Evolutionary conservation across 2,329 filamentous ascomycete genomes (phyloP), one percentile per base, ranked within the genome.

Genomic region (Ceratocystis variospora): DNA sequence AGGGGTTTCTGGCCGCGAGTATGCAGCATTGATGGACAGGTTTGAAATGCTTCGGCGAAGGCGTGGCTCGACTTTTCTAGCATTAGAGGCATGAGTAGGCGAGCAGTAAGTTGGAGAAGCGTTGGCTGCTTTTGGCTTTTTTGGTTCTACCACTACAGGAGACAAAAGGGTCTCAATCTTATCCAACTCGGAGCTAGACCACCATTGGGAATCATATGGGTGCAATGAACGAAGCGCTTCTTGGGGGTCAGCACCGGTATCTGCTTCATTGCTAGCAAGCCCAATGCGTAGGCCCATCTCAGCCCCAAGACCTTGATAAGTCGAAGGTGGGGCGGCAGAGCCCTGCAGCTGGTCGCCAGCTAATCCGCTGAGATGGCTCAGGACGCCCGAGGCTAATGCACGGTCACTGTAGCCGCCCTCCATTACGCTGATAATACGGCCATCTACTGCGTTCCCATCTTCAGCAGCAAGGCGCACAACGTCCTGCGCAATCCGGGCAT

Each of bases 361-460:
- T 48, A 99, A 81, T 5, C 93, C 94, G 70, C 89, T 90, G 19
- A 99, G 74, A 75, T 99, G 94, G 74, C 92, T 96, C 67, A 96
- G 77, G 2, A 96, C 87, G 57, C 94, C 94, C 44, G 90, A 96
- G 64, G 83, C 87, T 62, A 99, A 77, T 7, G 94, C 94, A 67
- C 92, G 85, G 75, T 99, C 90, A 73, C 92, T 96, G 73, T 99
- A 99, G 0, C 94, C 94, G 41, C 94, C 94, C 76, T 99, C 94
- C 25, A 99, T 81, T 1, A 97, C 91, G 74, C 93, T 97, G 72
- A 99, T 87, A 25, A 97, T 81, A 57, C 94, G 83, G 1, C 93
- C 93, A 31, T 95, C 87, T 1, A 90, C 89, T 33, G 83, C 82
- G 1, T 89, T 83, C 1, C 82, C 88, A 71, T 89, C 86, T 73